Evolutionary conservation across 2,329 filamentous ascomycete species (phyloP), one percentile per base, ranked within the genome.

Genomic region (Cordyceps cateniannulata): DNA sequence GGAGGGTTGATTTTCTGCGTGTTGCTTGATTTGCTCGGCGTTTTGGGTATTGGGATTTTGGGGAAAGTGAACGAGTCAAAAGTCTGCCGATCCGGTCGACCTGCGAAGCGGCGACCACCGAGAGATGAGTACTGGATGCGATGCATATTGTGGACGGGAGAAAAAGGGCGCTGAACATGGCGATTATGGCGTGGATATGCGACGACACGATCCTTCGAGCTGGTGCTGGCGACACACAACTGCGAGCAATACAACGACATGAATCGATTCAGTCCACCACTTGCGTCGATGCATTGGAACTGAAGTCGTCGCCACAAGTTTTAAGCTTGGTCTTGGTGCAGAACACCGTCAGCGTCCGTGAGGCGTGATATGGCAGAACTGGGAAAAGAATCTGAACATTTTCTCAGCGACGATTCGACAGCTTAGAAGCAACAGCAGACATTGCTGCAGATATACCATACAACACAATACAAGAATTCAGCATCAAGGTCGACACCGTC

Each of bases 1-100:
- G 83, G 80, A 83, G 20, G 84, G 75, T 63, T 84, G 68, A 61
- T 24, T 14, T 18, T 14, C 5, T 7, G 47, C 6, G 47, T 22
- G 47, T 44, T 45, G 48, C 56, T 44, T 49, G 32, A 51, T 59
- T 42, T 59, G 47, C 48, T 45, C 38, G 56, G 56, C 47, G 48
- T 59, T 58, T 57, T 48, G 25, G 56, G 38, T 27, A 38, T 55
- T 60, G 49, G 57, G 57, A 5, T 35, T 60, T 40, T 42, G 16
- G 35, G 16, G 27, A 48, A 44, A 5, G 16, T 32, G 35, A 27
- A 56, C 35, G 18, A 12, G 25, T 47, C 14, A 35, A 44, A 24
- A 52, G 29, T 32, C 38, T 53, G 38, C 35, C 18, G 38, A 22
- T 29, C 16, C 9, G 24, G 20, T 12, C 24, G 52, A 55, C 18